phyloP scores from a whole-genome alignment of 75 land plant genomes.

The Cupressus sempervirens region DNA sequence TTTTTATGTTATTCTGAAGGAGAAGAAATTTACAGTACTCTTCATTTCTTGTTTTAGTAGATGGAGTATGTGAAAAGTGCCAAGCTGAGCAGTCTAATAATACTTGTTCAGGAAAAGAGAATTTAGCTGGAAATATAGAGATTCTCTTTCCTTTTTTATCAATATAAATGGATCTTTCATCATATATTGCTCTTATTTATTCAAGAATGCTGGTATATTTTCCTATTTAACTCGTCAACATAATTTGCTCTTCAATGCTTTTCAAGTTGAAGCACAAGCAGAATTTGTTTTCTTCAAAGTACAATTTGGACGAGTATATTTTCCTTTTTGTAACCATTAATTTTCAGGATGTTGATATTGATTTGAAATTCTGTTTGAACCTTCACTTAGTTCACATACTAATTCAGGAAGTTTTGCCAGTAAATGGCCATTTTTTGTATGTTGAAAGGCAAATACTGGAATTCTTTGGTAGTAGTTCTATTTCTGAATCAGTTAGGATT shows the following conservation, averaged over 20 bases:
- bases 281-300: not conserved
- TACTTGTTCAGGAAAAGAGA: not conserved
- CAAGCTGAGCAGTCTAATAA: not conserved
- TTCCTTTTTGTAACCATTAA: not conserved
- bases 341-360: not conserved
- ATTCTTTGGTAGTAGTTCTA: not conserved
- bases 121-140: not conserved
- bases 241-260: no score
- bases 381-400: not conserved
- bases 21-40: not conserved
- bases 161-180: not conserved
- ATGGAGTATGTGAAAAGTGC: not conserved
- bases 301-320: not conserved
- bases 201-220: not conserved
- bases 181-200: not conserved
- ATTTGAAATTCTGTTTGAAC: not conserved
- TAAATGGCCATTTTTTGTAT: not conserved
- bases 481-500: not conserved
- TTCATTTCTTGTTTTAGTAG: not conserved
- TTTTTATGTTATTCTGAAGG: not conserved
- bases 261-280: not conserved
- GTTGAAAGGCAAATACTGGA: not conserved
- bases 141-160: not conserved
- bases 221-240: not conserved
- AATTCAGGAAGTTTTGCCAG: not conserved